phyloP scores from a whole-genome alignment of 805 yeast species.

The Candida fluviatilis region DNA sequence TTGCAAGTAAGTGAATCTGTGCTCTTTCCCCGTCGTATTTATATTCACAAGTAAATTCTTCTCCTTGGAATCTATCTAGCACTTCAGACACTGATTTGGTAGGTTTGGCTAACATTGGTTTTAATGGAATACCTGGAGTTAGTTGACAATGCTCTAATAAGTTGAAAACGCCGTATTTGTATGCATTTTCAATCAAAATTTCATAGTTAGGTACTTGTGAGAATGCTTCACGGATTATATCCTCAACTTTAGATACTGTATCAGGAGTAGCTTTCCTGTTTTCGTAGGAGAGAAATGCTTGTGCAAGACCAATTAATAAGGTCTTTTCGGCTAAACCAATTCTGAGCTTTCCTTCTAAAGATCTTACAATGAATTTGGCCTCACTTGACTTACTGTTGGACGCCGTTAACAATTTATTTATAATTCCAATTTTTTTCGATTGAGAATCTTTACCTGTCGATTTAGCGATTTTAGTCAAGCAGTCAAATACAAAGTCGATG shows the following conservation, averaged over 20 bases:
- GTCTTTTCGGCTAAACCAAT: slow-evolving; percentile 95
- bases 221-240: slow-evolving; percentile 76
- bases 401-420: slow-evolving; percentile 80
- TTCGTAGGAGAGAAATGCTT: slow-evolving; percentile 71
- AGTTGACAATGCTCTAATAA: slow-evolving; percentile 66
- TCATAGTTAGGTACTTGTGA: slow-evolving; percentile 91
- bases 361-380: slow-evolving; percentile 86
- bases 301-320: slow-evolving; percentile 77
- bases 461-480: slow-evolving; percentile 72
- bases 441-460: slow-evolving; percentile 82
- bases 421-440: slow-evolving; percentile 66
- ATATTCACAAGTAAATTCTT: slow-evolving; percentile 89
- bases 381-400: slow-evolving; percentile 67
- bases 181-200: slow-evolving; percentile 60
- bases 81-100: slow-evolving; percentile 92
- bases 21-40: slow-evolving; percentile 98
- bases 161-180: slow-evolving; percentile 63
- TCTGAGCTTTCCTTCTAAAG: slow-evolving; percentile 87
- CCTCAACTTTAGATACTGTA: slow-evolving; percentile 62
- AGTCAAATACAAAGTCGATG: slow-evolving; percentile 67
- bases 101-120: slow-evolving; percentile 98
- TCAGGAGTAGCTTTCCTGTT: slow-evolving; percentile 33
- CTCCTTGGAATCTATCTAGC: slow-evolving; percentile 80
- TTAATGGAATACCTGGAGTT: slow-evolving; percentile 90
- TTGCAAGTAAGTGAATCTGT: slow-evolving; percentile 72